phyloP scores from a whole-genome alignment of 768 basidiomycete genomes.

The Tricholoma furcatifolium region DNA sequence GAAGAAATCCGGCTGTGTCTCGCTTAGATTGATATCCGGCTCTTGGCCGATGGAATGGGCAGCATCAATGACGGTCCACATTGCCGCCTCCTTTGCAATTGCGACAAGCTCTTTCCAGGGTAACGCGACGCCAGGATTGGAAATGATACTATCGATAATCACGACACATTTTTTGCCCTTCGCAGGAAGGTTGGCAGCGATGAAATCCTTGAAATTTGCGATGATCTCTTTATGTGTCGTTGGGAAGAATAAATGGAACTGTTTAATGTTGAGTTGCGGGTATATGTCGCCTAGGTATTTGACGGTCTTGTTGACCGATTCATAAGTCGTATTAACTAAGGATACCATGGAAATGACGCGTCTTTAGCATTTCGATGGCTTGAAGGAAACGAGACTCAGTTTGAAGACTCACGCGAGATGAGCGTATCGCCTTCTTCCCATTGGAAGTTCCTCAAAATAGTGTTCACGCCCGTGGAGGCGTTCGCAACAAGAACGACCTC shows the following conservation, averaged over 20 bases:
- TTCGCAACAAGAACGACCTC: slow-evolving; percentile 54
- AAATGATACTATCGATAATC: slow-evolving; percentile 66
- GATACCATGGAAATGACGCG: neutral
- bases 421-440: slow-evolving; percentile 65
- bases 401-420: slow-evolving; percentile 45
- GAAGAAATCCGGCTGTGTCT: slow-evolving; percentile 73
- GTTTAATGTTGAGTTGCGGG: slow-evolving; percentile 50
- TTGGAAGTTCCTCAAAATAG: slow-evolving; percentile 57
- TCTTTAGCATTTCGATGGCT: neutral
- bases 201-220: slow-evolving; percentile 32
- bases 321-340: slow-evolving; percentile 35
- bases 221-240: slow-evolving; percentile 44
- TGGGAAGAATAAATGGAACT: slow-evolving; percentile 55
- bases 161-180: slow-evolving; percentile 50
- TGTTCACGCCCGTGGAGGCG: slow-evolving; percentile 57
- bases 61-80: slow-evolving; percentile 72
- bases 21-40: slow-evolving; percentile 55
- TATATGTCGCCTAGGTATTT: slow-evolving; percentile 53
- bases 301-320: slow-evolving; percentile 48
- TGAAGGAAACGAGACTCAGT: neutral
- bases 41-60: slow-evolving; percentile 85
- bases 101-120: slow-evolving; percentile 78
- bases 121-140: slow-evolving; percentile 63
- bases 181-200: slow-evolving; percentile 8
- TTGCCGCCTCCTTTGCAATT: slow-evolving; percentile 60